These are phyloP conservation scores for Albizia julibrissin DNA, from an alignment of 306 rosid genomes.

Conservation along the genomic window DNA sequence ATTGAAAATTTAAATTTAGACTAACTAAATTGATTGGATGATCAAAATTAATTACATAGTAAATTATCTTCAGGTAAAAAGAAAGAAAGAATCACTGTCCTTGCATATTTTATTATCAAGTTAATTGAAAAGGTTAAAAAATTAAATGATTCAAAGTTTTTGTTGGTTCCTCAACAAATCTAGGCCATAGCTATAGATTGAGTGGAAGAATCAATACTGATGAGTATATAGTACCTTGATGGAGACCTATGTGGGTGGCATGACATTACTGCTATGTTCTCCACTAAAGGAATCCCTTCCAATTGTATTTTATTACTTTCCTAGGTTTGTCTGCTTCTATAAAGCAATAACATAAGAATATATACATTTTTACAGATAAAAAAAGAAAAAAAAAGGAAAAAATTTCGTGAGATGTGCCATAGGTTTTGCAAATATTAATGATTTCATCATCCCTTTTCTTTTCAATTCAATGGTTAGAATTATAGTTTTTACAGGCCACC, in stretches of 20 bases:
- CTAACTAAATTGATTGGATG: neutral
- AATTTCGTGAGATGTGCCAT: neutral
- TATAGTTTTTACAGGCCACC: neutral
- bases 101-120: neutral
- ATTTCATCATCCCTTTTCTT: neutral
- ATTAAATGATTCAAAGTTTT: conserved; percentile 5
- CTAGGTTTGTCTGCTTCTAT: conserved; percentile 2
- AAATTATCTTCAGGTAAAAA: neutral
- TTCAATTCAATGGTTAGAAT: neutral
- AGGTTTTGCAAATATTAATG: neutral
- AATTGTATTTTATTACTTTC: neutral
- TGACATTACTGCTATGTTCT: conserved; percentile 14
- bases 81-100: neutral
- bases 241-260: conserved; percentile 6
- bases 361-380: neutral
- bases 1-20: neutral
- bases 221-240: conserved; percentile 8
- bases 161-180: conserved; percentile 23
- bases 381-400: neutral
- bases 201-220: conserved; percentile 29
- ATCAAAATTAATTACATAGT: neutral
- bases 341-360: neutral
- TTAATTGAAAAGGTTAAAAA: neutral
- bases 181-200: conserved; percentile 8
- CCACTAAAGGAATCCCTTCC: conserved; percentile 4